Evolutionary conservation across 345 rosid genomes (phyloP).

Genomic region (Moricandia arvensis): DNA sequence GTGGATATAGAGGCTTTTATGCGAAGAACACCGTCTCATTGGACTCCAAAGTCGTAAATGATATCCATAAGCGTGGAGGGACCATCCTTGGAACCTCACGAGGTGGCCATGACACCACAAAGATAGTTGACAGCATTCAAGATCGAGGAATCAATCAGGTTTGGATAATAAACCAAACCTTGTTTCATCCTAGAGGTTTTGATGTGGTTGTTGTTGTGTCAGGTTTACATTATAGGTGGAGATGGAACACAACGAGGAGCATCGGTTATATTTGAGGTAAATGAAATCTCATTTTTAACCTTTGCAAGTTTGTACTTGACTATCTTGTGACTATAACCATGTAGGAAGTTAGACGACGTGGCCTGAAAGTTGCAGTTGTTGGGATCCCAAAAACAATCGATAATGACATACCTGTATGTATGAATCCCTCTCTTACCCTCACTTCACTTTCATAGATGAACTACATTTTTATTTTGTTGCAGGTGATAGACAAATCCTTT

Average conservation of each 20-base stretch:
- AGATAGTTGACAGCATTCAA: constrained; percentile 81
- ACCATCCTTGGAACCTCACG: constrained; percentile 75
- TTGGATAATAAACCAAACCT: constrained; percentile 3
- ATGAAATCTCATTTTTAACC: neutral
- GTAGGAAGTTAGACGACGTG: constrained; percentile 68
- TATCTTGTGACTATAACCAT: constrained; percentile 13
- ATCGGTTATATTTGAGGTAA: constrained; percentile 66
- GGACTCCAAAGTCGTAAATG: constrained; percentile 64
- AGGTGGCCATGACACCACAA: constrained; percentile 74
- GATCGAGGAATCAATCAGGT: constrained; percentile 84
- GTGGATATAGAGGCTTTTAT: constrained; percentile 84
- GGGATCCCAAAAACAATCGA: constrained; percentile 80
- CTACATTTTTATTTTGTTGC: neutral
- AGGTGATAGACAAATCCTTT: constrained; percentile 77
- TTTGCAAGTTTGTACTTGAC: neutral
- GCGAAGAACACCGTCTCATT: constrained; percentile 60
- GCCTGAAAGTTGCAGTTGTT: constrained; percentile 65
- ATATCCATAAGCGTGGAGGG: constrained; percentile 84
- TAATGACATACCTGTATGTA: constrained; percentile 64
- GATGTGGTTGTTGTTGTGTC: neutral
- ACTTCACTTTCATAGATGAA: neutral
- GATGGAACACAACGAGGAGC: constrained; percentile 86
- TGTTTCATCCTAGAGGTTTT: neutral
- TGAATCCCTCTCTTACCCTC: neutral
- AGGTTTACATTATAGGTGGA: constrained; percentile 83